Conservation (phyloP, 202 grass and related monocot genomes). For the Panicum hallii region DNA sequence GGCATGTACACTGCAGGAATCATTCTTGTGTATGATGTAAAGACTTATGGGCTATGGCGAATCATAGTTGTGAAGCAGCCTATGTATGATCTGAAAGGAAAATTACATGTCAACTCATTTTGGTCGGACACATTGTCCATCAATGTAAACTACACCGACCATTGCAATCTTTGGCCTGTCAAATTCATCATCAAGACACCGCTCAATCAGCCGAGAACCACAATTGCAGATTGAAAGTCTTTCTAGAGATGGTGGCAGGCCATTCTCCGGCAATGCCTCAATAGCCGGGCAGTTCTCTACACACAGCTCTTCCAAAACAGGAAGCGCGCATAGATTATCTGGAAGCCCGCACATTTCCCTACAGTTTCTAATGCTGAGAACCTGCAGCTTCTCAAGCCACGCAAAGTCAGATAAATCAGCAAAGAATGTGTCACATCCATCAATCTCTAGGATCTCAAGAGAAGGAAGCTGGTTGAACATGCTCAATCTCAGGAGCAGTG, state of each 20-base stretch:
- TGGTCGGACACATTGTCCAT: slow-evolving; percentile 8
- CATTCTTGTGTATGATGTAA: slow-evolving; percentile 1
- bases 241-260: slow-evolving; percentile 40
- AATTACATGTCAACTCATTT: not conserved
- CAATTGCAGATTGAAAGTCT: slow-evolving; percentile 41
- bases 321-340: slow-evolving; percentile 39
- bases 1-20: not conserved
- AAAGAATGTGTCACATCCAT: slow-evolving; percentile 42
- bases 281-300: slow-evolving; percentile 50
- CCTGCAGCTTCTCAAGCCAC: slow-evolving; percentile 48
- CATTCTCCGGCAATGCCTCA: slow-evolving; percentile 32
- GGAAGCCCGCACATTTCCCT: slow-evolving; percentile 39
- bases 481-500: slow-evolving; percentile 34
- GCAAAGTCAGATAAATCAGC: not conserved
- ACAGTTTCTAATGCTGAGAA: slow-evolving; percentile 46
- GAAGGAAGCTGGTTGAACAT: slow-evolving; percentile 53
- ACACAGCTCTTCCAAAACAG: slow-evolving; percentile 48
- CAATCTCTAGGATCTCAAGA: slow-evolving; percentile 53
- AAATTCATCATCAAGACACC: slow-evolving; percentile 41
- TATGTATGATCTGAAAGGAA: not conserved
- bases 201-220: not conserved
- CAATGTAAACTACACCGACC: slow-evolving; percentile 38
- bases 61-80: not conserved
- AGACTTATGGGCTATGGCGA: not conserved
- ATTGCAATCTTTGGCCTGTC: slow-evolving; percentile 31